A percentile compares a stretch with the other conserved stretches of the same genome.
Conservation (phyloP, 441 rosid species). For the Omphalea diandra region DNA sequence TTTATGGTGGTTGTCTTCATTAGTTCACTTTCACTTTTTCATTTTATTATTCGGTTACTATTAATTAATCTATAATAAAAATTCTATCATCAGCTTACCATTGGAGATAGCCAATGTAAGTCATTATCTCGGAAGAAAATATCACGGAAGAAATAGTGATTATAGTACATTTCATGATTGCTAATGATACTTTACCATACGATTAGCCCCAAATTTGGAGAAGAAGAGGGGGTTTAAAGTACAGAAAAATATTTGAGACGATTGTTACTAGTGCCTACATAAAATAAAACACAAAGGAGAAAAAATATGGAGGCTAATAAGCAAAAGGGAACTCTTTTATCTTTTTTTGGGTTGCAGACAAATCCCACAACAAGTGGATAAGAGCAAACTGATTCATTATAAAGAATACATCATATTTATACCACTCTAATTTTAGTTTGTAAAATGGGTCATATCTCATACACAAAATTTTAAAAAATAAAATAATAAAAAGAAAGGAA, state of each 20-base stretch:
- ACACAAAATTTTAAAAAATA: not conserved
- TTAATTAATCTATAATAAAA: not conserved
- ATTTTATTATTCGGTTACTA: not conserved
- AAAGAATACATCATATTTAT: slow-evolving; percentile 25
- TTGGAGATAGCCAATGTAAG: too few species aligned
- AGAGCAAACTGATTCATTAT: slow-evolving; percentile 27
- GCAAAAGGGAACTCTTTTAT: slow-evolving; percentile 9
- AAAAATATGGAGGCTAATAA: not conserved
- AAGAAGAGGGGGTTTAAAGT: not conserved
- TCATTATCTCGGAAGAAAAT: too few species aligned
- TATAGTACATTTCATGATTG: too few species aligned
- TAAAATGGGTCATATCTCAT: slow-evolving; percentile 16
- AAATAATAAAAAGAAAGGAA: not conserved
- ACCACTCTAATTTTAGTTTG: too few species aligned
- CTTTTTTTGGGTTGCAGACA: slow-evolving; percentile 19
- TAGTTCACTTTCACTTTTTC: slow-evolving; percentile 8
- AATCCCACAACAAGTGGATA: slow-evolving; percentile 25
- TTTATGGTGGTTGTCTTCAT: too few species aligned
- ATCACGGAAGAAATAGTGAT: too few species aligned
- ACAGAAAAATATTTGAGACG: slow-evolving; percentile 20
- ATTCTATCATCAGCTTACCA: not conserved
- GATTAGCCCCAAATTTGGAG: too few species aligned
- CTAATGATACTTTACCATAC: too few species aligned
- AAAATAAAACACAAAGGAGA: slow-evolving; percentile 12
- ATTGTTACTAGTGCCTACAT: not conserved